These are phyloP conservation scores for Sclerotinia trifoliorum DNA, from an alignment of 2,329 filamentous ascomycete species.

Conservation along the genomic window DNA sequence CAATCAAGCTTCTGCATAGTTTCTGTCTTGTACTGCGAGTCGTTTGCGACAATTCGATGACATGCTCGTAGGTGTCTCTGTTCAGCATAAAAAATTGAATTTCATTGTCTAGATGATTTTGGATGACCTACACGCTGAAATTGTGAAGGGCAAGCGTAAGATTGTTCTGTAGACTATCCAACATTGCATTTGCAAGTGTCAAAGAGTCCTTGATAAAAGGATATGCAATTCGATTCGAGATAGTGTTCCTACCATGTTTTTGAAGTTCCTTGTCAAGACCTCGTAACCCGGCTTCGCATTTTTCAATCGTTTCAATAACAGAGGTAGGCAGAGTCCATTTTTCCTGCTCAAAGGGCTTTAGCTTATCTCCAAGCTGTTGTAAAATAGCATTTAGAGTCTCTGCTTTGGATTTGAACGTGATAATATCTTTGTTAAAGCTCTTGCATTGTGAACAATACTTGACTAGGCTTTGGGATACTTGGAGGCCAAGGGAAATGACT, in stretches of 20 bases:
- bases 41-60: too few species aligned
- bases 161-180: neutral
- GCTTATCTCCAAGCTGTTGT: neutral
- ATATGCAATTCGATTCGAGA: neutral
- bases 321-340: neutral
- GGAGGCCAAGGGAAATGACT: neutral
- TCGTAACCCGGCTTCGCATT: neutral
- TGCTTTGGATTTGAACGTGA: neutral
- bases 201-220: neutral
- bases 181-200: neutral
- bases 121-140: neutral
- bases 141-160: neutral
- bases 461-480: neutral
- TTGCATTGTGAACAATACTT: neutral
- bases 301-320: neutral
- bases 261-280: neutral
- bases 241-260: neutral
- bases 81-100: neutral
- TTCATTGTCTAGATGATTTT: neutral
- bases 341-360: neutral
- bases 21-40: too few species aligned
- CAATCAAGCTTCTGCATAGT: too few species aligned
- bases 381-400: neutral
- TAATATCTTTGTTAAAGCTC: neutral
- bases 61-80: neutral